Base-by-base conservation (phyloP, 371 early-diverging fungal genomes). In the Coemansia sp. region DNA sequence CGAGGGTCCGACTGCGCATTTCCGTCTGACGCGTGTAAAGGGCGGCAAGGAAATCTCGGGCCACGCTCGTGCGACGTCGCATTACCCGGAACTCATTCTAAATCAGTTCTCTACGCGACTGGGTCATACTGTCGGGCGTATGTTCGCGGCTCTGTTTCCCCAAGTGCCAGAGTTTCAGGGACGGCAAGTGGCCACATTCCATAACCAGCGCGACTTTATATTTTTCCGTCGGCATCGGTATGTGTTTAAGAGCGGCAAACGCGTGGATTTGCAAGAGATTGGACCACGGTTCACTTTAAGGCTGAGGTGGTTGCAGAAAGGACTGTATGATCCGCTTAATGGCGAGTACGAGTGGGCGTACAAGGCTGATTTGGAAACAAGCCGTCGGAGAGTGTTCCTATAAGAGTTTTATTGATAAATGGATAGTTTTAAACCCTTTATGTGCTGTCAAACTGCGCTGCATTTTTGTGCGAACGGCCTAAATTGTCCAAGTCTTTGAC, bases 141-240 rank as follows among this genome's bases (percentile, higher is more conserved):
- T 96, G 92, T 93, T 99, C 83, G 94, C 96, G 52, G 82, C 96
- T 5, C 81, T 99, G 59, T 95, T 99, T 78, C 99, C 99, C 11
- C 96, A 95, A 65, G 90, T 94, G 2, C 98, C 98, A 15, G 92
- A 96, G 77, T 96, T 98, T 72, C 85, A 93, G 73, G 97, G 97
- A 7, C 86, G 99, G 56, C 98, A 99, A 75, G 98, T 91, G 9
- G 94, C 89, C 4, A 99, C 99, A 4, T 93, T 99, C 83, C 98
- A 98, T 78, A 99, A 99, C 73, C 98, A 99, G 80, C 93, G 99
- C 51, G 99, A 99, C 81, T 99, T 98, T 74, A 96, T 99, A 65
- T 99, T 98, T 81, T 97, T 99, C 76, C 87, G 99, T 77, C 86
- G 99, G 40, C 99, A 99, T 78, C 89, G 93, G 87, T 93, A 98